phyloP scores from a whole-genome alignment of 192 early-diverging fungal species.

The Allomyces javanicus region DNA sequence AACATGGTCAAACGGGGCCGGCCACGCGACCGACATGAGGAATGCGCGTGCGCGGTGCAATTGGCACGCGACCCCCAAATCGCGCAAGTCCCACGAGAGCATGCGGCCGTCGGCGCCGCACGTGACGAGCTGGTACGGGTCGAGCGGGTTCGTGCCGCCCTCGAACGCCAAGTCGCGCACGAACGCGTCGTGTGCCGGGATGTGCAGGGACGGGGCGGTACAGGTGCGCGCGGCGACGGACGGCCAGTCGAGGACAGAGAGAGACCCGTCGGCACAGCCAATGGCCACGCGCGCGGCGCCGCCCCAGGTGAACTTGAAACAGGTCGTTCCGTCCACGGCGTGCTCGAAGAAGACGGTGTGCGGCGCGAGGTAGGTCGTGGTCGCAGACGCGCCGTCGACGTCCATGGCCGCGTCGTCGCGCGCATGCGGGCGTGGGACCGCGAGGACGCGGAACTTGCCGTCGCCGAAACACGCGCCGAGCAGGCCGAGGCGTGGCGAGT shows the following conservation, averaged over 20 bases:
- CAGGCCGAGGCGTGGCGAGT: slow-evolving; percentile 14
- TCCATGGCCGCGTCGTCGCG: too few species aligned
- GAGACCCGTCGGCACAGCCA: slow-evolving; percentile 7
- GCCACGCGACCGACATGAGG: not conserved
- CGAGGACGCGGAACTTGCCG: slow-evolving; percentile 13
- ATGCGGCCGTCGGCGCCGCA: not conserved
- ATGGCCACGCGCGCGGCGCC: slow-evolving; percentile 9
- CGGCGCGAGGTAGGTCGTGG: too few species aligned
- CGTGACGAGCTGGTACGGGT: not conserved
- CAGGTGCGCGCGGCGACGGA: too few species aligned
- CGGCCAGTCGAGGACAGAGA: not conserved
- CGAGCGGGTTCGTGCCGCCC: not conserved
- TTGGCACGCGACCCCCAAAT: not conserved
- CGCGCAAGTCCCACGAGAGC: not conserved
- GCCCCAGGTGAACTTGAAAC: slow-evolving; percentile 13
- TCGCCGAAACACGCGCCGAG: slow-evolving; percentile 23
- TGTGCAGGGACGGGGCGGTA: not conserved
- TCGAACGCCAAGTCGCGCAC: not conserved
- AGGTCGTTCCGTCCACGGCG: slow-evolving; percentile 7
- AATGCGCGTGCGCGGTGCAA: not conserved
- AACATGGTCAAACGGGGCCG: not conserved
- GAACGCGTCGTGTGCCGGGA: not conserved
- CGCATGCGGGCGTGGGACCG: slow-evolving; percentile 14
- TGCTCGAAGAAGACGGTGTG: too few species aligned
- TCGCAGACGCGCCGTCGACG: too few species aligned